These are phyloP conservation scores for Moesziomyces sp. DNA, from an alignment of 1,284 basidiomycete species.

Conservation along the genomic window DNA sequence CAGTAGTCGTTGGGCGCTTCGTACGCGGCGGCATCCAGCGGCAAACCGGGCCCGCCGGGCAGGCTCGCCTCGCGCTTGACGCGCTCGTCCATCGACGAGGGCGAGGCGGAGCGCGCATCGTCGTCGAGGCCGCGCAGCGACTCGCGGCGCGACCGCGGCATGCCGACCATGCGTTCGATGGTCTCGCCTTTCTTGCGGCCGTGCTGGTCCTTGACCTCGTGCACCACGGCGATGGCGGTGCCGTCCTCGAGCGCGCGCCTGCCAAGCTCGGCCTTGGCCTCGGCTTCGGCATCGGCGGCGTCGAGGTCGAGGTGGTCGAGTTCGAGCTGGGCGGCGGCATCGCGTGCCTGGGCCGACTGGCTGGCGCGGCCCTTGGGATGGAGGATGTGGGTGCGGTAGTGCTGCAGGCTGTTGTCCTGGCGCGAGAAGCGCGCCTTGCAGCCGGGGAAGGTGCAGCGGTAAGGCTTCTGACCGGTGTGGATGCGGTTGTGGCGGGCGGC, in stretches of 20 bases:
- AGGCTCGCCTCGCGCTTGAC: constrained; percentile 38
- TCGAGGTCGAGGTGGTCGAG: constrained; percentile 40
- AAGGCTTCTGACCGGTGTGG: constrained; percentile 73
- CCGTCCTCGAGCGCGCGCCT: constrained; percentile 60
- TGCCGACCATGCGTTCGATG: constrained; percentile 57
- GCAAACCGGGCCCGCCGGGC: constrained; percentile 29
- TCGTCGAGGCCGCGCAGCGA: constrained; percentile 42
- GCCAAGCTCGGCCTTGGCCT: constrained; percentile 55
- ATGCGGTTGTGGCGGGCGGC: constrained; percentile 81
- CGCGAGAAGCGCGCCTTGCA: constrained; percentile 67
- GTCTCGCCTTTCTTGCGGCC: constrained; percentile 59
- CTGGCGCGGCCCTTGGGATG: constrained; percentile 58
- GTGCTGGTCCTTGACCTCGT: constrained; percentile 56
- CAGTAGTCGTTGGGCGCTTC: constrained; percentile 42
- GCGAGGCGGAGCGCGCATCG: constrained; percentile 38
- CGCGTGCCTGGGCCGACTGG: constrained; percentile 41
- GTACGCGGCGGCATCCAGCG: constrained; percentile 19
- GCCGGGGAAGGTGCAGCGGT: constrained; percentile 65
- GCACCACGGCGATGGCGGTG: constrained; percentile 63
- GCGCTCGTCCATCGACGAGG: constrained; percentile 33
- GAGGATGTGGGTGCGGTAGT: constrained; percentile 65
- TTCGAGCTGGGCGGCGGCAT: constrained; percentile 41
- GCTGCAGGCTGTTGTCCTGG: constrained; percentile 67
- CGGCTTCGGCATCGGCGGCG: constrained; percentile 47
- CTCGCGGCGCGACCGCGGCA: constrained; percentile 47